Conservation (phyloP, 768 basidiomycete genomes). For the Auricularia cornea region DNA sequence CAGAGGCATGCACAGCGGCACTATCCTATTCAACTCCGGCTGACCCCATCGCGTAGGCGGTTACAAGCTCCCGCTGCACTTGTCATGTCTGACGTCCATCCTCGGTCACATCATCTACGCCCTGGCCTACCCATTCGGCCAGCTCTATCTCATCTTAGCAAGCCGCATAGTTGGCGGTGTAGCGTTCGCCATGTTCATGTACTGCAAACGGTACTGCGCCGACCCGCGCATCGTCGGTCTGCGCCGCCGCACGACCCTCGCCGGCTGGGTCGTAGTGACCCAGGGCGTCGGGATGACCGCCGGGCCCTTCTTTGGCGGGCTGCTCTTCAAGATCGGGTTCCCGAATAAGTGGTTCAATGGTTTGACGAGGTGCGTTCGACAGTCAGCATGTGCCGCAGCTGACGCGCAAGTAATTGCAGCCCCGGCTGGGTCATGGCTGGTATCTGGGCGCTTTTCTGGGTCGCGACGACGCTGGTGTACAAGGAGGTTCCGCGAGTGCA, state of each 20-base stretch:
- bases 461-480: conserved; percentile 20
- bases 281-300: conserved; percentile 54
- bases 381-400: background rate
- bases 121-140: conserved; percentile 48
- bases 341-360: conserved; percentile 52
- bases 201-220: conserved; percentile 59
- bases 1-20: conserved; percentile 31
- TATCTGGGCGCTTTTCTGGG: conserved; percentile 47
- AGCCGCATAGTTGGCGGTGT: conserved; percentile 59
- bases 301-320: conserved; percentile 56
- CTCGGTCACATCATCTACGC: conserved; percentile 54
- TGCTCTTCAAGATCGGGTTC: conserved; percentile 55
- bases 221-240: conserved; percentile 60
- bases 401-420: conserved; percentile 20
- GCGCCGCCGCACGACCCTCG: conserved; percentile 52
- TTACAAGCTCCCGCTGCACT: conserved; percentile 45
- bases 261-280: conserved; percentile 53
- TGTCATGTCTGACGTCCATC: conserved; percentile 45
- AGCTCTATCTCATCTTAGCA: conserved; percentile 61
- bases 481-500: conserved; percentile 24
- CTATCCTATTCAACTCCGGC: background rate
- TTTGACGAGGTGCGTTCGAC: conserved; percentile 30
- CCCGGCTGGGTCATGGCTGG: conserved; percentile 59
- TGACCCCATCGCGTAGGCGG: conserved; percentile 24
- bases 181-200: conserved; percentile 51